Conservation (phyloP, 2,329 filamentous ascomycete genomes). For the Fusarium ramigenum region DNA sequence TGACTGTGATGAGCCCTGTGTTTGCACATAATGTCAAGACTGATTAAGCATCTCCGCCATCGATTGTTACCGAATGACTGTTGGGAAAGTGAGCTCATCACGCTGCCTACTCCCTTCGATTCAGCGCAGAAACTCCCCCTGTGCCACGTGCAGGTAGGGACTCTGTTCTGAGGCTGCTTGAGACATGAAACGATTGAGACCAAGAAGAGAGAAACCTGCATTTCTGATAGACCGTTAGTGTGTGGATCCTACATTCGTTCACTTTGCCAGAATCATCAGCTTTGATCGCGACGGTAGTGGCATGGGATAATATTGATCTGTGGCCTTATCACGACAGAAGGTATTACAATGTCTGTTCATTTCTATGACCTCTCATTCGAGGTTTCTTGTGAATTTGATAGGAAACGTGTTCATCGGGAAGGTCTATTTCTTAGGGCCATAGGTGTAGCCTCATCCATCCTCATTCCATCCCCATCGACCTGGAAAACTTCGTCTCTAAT, state of each 20-base stretch:
- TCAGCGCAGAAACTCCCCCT: accelerated
- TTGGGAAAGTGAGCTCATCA: background rate
- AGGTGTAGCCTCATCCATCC: background rate
- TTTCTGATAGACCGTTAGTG: background rate
- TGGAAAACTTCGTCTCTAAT: accelerated
- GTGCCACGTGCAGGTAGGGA: accelerated
- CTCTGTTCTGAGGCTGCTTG: accelerated
- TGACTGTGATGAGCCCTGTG: accelerated
- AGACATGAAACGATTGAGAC: accelerated
- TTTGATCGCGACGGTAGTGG: background rate
- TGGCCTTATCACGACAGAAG: background rate
- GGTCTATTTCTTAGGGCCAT: background rate
- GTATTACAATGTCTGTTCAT: no score
- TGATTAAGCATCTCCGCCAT: accelerated
- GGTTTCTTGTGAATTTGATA: no score
- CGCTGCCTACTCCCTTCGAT: background rate
- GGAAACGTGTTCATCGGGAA: accelerated
- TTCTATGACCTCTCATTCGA: accelerated
- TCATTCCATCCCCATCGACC: background rate
- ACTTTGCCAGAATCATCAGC: background rate
- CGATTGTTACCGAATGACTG: background rate
- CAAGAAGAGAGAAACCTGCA: accelerated
- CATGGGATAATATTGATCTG: background rate
- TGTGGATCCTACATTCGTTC: background rate
- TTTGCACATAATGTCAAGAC: accelerated